Percentiles rank a stretch among this genome's conserved stretches.
These are phyloP conservation scores for Claviceps humidiphila DNA, from an alignment of 2,329 filamentous ascomycete species.

Conservation along the genomic window DNA sequence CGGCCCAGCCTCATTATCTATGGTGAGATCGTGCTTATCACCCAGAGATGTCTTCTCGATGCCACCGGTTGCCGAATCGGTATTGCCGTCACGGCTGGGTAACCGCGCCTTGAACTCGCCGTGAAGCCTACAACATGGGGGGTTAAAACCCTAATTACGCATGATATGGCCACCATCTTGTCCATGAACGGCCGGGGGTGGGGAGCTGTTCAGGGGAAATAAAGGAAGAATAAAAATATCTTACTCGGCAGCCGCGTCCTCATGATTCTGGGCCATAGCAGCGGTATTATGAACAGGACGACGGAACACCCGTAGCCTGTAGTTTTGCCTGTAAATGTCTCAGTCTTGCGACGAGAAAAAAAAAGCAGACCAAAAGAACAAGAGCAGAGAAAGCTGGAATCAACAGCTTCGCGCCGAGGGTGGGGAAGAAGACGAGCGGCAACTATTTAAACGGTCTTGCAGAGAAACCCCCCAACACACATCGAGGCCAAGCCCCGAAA, in stretches of 20 bases:
- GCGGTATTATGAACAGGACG: background rate
- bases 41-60: constrained; percentile 10
- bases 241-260: constrained; percentile 21
- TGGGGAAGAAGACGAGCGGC: background rate
- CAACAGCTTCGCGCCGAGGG: too few species aligned
- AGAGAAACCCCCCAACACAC: too few species aligned
- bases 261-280: constrained; percentile 21
- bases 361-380: background rate
- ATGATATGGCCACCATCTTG: too few species aligned
- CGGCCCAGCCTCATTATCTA: constrained; percentile 15
- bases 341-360: background rate
- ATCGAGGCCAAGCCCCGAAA: too few species aligned
- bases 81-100: constrained; percentile 10
- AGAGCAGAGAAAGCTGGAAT: background rate
- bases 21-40: constrained; percentile 12
- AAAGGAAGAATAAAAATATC: constrained; percentile 3
- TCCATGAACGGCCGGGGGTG: too few species aligned
- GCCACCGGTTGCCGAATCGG: constrained; percentile 14
- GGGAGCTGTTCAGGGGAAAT: background rate
- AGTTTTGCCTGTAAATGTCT: background rate
- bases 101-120: constrained; percentile 15
- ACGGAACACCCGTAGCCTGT: background rate
- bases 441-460: background rate
- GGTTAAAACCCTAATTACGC: background rate
- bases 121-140: constrained; percentile 13